Evolutionary conservation across 805 yeast species (phyloP), one percentile per base, ranked within the genome.

Genomic region (Starmerella lactis-condensi): DNA sequence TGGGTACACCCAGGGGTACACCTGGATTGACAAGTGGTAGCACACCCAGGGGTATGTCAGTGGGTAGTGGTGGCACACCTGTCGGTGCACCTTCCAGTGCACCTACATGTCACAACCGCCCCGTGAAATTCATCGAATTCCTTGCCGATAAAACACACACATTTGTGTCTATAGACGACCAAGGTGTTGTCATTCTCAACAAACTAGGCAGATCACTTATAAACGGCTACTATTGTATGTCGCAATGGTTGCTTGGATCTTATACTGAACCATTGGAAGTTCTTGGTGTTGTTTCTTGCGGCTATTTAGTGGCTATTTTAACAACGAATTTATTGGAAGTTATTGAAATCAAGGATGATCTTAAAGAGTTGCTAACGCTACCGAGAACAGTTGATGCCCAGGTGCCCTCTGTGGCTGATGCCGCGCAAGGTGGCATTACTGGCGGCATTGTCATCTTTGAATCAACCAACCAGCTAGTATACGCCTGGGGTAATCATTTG

Each of bases 401-500:
- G 4, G 35, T 35, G 42, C 60, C 7, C 22, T 35, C 42, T 3
- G 30, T 34, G 22, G 32, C 30, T n/a, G n/a, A n/a, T n/a, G n/a
- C n/a, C n/a, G n/a, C n/a, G n/a, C n/a, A n/a, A n/a, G n/a, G n/a
- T n/a, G n/a, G n/a, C n/a, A n/a, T n/a, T n/a, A n/a, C n/a, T 8
- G 44, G 42, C 2, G 37, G 45, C 11, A 32, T 51, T 18, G 76
- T 72, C 0, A 58, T 66, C 36, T 44, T 72, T 6, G 51, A 64
- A 11, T 75, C 85, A 89, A 11, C 16, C 7, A 20, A n/a, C 0
- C 53, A 61, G 36, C 48, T 78, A 25, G 83, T 76, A 0, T 76
- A 72, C 40, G 60, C 76, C 23, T 75, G 81, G 75, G 58, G 67
- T n/a, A 69, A 71, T 36, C 57, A 60, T 6, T 43, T 77, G 32